Evolutionary conservation across 2,329 filamentous ascomycete species (phyloP), one percentile per base, ranked within the genome.

Genomic region (Alternaria rosae): DNA sequence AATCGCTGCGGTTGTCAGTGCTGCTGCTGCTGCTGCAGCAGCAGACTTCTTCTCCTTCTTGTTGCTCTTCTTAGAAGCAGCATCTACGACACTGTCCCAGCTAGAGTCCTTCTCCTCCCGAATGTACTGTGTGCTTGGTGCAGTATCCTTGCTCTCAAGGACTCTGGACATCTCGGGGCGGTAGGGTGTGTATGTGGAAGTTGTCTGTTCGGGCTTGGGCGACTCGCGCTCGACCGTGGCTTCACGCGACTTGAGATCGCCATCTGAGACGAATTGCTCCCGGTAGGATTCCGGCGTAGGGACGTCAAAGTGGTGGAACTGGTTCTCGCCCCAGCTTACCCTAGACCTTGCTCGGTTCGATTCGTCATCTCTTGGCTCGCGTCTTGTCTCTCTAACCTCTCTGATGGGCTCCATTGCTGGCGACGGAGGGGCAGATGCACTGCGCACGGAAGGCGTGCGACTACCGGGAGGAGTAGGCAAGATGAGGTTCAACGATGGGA

Each of bases 391-490:
- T 17, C 71, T 64, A 7, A 67, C 55, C n/a, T 70, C 65, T 15
- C 71, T 64, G 9, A 68, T 56, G 8, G 76, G 75, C 45, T 75
- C 71, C 13, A 75, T 74, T 4, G 64, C 68, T 3, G 79, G 79
- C 3, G 78, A 80, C 17, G 76, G 69, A 21, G 74, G 77, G 15
- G 73, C 43, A 25, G 78, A 81, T 8, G 70, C 71, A 35, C 76
- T 78, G 30, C 76, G 77, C 17, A 76, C 74, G 26, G 76, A 76
- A 10, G 79, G 78, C 23, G 79, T 81, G 59, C 76, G 68, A 61
- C 85, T 86, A 20, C 81, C 82, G 20, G 87, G 87, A 17, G 87
- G 87, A 7, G 87, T 89, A 3, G 87, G 85, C 48, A 85, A 82
- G 55, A 88, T 86, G 23, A 88, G 77, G 44, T 85, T 86, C 15